A percentile compares a stretch with the other conserved stretches of the same genome.
Conservation (phyloP, 257 asterid genomes). For the Gynochthodes officinalis region DNA sequence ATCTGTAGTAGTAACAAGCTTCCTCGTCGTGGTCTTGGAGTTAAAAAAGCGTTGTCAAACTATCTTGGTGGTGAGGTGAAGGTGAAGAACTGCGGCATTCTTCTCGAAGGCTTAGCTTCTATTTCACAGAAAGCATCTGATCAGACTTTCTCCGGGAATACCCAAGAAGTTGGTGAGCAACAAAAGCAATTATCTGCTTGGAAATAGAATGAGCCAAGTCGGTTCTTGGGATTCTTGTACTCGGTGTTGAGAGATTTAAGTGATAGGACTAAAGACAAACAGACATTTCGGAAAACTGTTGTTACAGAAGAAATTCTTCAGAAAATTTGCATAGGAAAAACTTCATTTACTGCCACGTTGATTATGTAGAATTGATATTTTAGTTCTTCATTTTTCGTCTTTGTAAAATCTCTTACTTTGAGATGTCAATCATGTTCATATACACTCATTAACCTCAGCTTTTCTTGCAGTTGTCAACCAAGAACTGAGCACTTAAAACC, state of each 20-base stretch:
- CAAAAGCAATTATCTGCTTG: conserved; percentile 20
- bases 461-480: no score
- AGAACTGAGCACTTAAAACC: no score
- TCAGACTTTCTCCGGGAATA: conserved; percentile 9
- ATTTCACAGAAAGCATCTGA: conserved; percentile 35
- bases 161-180: conserved; percentile 15
- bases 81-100: conserved; percentile 35
- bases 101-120: conserved; percentile 34
- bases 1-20: conserved; percentile 37
- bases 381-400: background rate
- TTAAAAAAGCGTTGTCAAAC: conserved; percentile 60
- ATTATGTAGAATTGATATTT: background rate
- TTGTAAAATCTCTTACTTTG: no score
- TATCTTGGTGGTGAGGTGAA: conserved; percentile 65
- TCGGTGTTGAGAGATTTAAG: background rate
- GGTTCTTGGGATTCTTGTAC: conserved; percentile 7
- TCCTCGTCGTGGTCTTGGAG: conserved; percentile 72
- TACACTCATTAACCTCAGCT: no score
- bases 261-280: conserved; percentile 6
- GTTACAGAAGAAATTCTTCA: background rate
- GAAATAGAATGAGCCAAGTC: conserved; percentile 18
- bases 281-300: background rate
- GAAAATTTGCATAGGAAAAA: background rate
- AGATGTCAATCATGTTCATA: no score
- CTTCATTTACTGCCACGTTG: background rate